Evolutionary conservation across 805 yeast species (phyloP).

Genomic region (Starmerella tilneyi): DNA sequence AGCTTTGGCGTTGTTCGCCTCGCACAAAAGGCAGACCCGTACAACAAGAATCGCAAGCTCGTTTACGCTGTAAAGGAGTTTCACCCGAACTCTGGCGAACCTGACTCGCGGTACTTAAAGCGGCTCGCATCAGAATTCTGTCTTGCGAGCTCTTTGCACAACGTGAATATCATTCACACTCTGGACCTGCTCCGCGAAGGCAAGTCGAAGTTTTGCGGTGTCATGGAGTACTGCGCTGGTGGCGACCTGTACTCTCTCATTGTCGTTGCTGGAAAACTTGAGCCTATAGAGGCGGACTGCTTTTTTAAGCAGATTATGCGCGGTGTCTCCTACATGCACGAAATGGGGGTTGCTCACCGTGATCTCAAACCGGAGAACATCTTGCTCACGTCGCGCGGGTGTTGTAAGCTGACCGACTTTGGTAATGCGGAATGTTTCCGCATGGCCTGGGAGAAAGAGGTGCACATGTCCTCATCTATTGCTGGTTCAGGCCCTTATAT

Average conservation of each 20-base stretch:
- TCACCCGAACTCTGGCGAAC: conserved; percentile 48
- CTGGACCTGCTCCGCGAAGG: conserved; percentile 67
- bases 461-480: conserved; percentile 53
- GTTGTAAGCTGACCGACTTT: conserved; percentile 65
- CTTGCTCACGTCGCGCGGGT: conserved; percentile 53
- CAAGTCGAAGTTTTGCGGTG: conserved; percentile 62
- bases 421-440: conserved; percentile 85
- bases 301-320: conserved; percentile 73
- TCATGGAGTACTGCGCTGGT: conserved; percentile 90
- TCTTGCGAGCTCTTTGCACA: conserved; percentile 65
- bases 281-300: conserved; percentile 69
- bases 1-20: conserved; percentile 86
- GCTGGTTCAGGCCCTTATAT: conserved; percentile 85
- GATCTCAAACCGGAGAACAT: conserved; percentile 87
- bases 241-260: conserved; percentile 63
- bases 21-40: conserved; percentile 49
- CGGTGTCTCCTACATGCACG: conserved; percentile 75
- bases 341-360: conserved; percentile 85
- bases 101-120: conserved; percentile 46
- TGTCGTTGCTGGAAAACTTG: conserved; percentile 42
- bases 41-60: conserved; percentile 33
- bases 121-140: conserved; percentile 85
- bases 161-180: conserved; percentile 62
- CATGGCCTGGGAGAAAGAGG: conserved; percentile 73
- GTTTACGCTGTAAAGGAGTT: conserved; percentile 67